Evolutionary conservation across 257 asterid species (phyloP).

Genomic region (Lycium barbarum): DNA sequence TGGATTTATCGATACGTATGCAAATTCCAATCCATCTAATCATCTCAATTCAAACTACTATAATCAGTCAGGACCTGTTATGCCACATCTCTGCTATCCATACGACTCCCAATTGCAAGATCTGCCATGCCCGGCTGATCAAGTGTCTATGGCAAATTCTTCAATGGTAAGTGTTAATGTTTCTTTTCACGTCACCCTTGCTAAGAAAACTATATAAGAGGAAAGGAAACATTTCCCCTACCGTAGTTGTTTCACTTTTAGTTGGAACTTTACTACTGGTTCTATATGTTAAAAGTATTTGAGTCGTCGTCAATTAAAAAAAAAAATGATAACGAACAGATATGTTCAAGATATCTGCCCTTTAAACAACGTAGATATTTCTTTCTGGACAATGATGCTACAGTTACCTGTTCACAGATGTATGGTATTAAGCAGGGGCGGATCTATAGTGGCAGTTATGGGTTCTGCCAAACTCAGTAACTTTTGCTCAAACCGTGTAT

Average conservation of each 20-base stretch:
- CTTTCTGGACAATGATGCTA: neutral
- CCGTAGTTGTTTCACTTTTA: neutral
- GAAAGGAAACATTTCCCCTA: neutral
- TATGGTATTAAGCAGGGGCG: too few relatives aligned
- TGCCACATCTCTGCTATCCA: constrained; percentile 88
- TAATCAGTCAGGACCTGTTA: constrained; percentile 81
- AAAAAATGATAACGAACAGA: neutral
- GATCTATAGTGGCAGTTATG: too few relatives aligned
- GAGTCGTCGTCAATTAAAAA: neutral
- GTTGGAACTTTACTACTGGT: neutral
- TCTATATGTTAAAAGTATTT: neutral
- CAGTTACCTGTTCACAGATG: neutral
- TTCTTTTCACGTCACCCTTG: neutral
- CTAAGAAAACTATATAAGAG: neutral
- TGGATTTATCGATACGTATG: constrained; percentile 66
- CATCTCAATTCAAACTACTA: constrained; percentile 50
- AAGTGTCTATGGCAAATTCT: constrained; percentile 76
- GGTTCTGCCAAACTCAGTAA: too few relatives aligned
- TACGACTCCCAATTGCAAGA: constrained; percentile 77
- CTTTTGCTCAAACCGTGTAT: too few relatives aligned
- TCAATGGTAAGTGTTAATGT: constrained; percentile 54
- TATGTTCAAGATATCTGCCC: neutral
- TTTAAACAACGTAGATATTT: too few relatives aligned
- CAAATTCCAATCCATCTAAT: constrained; percentile 74
- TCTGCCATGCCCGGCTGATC: constrained; percentile 64